Percentiles rank a stretch among this genome's conserved stretches.
Evolutionary conservation across 495 filamentous ascomycete species (phyloP).

Genomic region (Amniculicola lignicola): DNA sequence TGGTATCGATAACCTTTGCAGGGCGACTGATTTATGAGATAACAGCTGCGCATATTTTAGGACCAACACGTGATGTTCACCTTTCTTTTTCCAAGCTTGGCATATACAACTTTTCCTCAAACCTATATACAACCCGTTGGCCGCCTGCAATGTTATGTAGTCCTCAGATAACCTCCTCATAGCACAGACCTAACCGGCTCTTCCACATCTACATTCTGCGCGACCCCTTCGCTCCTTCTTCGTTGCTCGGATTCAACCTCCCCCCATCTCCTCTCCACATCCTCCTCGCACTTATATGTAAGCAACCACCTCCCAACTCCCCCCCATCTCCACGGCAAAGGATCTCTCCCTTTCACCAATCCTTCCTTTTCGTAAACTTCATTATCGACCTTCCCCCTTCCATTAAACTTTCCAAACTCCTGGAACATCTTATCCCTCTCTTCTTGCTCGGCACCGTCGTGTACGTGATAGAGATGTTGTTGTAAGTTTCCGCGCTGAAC

Average conservation of each 20-base stretch:
- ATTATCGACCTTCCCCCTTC: slow-evolving; percentile 5
- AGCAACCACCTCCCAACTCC: slow-evolving; percentile 31
- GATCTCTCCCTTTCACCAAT: slow-evolving; percentile 17
- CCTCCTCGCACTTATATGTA: slow-evolving; percentile 28
- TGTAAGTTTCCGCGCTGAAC: slow-evolving; percentile 53
- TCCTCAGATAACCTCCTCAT: neutral
- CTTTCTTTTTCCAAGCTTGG: neutral
- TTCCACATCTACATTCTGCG: neutral
- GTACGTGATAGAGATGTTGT: slow-evolving; percentile 52
- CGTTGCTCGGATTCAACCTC: slow-evolving; percentile 13
- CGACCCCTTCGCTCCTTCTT: neutral
- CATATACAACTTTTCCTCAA: neutral
- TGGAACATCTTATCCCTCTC: slow-evolving; percentile 44
- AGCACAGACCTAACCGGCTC: neutral
- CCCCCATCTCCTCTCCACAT: slow-evolving; percentile 19
- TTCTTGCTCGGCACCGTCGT: slow-evolving; percentile 52
- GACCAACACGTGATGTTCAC: neutral
- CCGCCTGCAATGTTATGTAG: neutral
- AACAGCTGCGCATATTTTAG: neutral
- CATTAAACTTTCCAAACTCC: slow-evolving; percentile 13
- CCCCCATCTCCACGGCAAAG: slow-evolving; percentile 29
- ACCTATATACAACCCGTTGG: neutral
- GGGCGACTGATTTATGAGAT: neutral
- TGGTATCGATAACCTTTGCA: neutral
- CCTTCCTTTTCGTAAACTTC: neutral